Base-by-base conservation (phyloP, 805 yeast genomes). In the Candida ipomoeae region DNA sequence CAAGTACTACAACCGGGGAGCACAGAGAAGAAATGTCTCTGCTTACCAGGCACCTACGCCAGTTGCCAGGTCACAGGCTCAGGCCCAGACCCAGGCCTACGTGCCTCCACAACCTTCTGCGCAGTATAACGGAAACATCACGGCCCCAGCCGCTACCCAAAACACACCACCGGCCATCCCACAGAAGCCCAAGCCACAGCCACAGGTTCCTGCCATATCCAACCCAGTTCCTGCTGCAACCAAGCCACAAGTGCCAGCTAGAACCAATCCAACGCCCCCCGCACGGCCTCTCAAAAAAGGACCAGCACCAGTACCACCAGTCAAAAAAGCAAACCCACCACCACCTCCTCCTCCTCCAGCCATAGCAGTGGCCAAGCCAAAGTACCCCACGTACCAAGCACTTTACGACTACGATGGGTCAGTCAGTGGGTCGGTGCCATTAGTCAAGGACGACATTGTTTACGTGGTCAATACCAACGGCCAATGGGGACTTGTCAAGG, bases 401-500 rank as follows among this genome's bases (percentile, higher is more conserved):
- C 81, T 89, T 36, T 92, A 87, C 64, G 97, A 90, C 59, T 92
- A 87, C 67, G 86, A 84, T 18, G 97, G 97, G 6, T 80, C 90
- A 1, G 94, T 92, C 15, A 78, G 85, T 13, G 84, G 96, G 0
- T 84, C 94, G 7, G 74, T 91, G 52, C 89, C 97, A 6, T 74
- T 92, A 37, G 69, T 77, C 5, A 87, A 85, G 60, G 96, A 87
- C 52, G 87, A 87, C 41, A 73, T 89, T 43, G 83, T 92, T 35
- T 82, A 82, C 54, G 81, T 94, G 33, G 71, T 83, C 2, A 84
- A 80, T 62, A 88, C 85, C 50, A 83, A 84, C 42, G 91, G 88
- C 54, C 96, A 97, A 15, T 94, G 99, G 99, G 92, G 96, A 60
- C 75, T 94, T 51, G 97, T 90, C 8, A 87, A 86, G 64, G 75